Percentiles rank a stretch among this genome's conserved stretches.
phyloP scores from a whole-genome alignment of 1,139 yeast genomes.

The Yamadazyma oceani region DNA sequence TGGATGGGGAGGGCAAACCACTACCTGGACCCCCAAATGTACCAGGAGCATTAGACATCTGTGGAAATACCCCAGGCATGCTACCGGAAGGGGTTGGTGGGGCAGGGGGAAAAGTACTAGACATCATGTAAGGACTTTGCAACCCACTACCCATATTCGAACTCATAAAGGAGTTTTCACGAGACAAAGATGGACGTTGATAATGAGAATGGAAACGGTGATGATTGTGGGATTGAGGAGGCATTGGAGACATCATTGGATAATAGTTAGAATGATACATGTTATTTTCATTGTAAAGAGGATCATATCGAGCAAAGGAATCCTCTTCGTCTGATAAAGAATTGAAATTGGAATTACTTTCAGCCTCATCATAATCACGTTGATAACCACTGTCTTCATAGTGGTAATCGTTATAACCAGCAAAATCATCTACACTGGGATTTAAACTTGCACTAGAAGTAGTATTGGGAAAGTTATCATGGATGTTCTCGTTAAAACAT shows the following conservation, averaged over 20 bases:
- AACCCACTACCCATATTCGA: background rate
- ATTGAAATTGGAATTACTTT: slow-evolving; percentile 2
- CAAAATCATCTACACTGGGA: background rate
- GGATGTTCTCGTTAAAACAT: background rate
- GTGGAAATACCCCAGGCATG: background rate
- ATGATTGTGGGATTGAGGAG: slow-evolving; percentile 1
- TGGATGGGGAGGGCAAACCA: slow-evolving; percentile 1
- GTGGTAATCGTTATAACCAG: background rate
- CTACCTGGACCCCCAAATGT: background rate
- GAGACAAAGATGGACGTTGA: slow-evolving; percentile 1
- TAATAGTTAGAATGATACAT: background rate
- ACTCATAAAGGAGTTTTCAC: background rate
- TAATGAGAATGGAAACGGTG: slow-evolving; percentile 1
- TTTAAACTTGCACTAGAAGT: background rate
- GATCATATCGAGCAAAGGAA: background rate
- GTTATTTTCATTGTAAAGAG: background rate
- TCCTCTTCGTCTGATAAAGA: slow-evolving; percentile 1
- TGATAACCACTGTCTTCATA: background rate
- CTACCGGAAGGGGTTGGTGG: slow-evolving; percentile 1
- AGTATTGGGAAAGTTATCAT: background rate
- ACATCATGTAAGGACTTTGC: slow-evolving; percentile 5
- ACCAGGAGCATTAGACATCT: background rate
- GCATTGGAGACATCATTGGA: slow-evolving; percentile 2
- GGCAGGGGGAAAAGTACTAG: slow-evolving; percentile 2
- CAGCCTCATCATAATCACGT: background rate